A percentile compares a stretch with the other conserved stretches of the same genome.
Conservation (phyloP, 768 basidiomycete genomes). For the Filobasidium wieringae region DNA sequence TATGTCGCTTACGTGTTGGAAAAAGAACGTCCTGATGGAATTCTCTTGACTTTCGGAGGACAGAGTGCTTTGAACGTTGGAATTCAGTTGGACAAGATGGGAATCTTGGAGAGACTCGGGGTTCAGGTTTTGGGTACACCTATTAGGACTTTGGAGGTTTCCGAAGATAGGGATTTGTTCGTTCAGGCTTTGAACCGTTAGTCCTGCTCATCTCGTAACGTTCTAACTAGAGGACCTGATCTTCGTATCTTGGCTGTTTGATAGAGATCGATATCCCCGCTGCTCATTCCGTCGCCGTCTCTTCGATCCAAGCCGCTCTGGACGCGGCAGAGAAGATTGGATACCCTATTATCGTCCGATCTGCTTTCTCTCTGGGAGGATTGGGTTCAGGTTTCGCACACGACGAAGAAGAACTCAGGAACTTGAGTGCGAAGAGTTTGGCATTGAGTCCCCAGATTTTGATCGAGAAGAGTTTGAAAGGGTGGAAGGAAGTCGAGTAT, state of each 20-base stretch:
- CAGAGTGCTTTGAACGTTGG: constrained; percentile 97
- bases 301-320: constrained; percentile 84
- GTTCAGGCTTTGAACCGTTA: constrained; percentile 88
- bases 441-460: constrained; percentile 87
- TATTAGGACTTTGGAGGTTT: constrained; percentile 84
- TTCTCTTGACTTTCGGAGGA: constrained; percentile 93
- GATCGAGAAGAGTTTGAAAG: constrained; percentile 96
- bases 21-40: constrained; percentile 94
- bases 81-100: constrained; percentile 92
- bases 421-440: constrained; percentile 81
- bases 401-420: constrained; percentile 83
- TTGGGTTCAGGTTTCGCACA: constrained; percentile 97
- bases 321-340: constrained; percentile 82
- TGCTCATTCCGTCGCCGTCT: constrained; percentile 90
- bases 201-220: constrained; percentile 18
- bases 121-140: constrained; percentile 91
- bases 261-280: constrained; percentile 96
- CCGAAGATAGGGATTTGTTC: constrained; percentile 93
- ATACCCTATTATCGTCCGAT: constrained; percentile 91
- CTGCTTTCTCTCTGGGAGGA: constrained; percentile 91
- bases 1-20: constrained; percentile 98
- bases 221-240: not conserved
- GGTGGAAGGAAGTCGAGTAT: constrained; percentile 99
- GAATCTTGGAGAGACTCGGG: constrained; percentile 79
- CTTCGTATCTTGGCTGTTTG: constrained; percentile 2